Percentiles rank a stretch among this genome's conserved stretches.
phyloP scores from a whole-genome alignment of 202 grass and related monocot species.

The Musa balbisiana region DNA sequence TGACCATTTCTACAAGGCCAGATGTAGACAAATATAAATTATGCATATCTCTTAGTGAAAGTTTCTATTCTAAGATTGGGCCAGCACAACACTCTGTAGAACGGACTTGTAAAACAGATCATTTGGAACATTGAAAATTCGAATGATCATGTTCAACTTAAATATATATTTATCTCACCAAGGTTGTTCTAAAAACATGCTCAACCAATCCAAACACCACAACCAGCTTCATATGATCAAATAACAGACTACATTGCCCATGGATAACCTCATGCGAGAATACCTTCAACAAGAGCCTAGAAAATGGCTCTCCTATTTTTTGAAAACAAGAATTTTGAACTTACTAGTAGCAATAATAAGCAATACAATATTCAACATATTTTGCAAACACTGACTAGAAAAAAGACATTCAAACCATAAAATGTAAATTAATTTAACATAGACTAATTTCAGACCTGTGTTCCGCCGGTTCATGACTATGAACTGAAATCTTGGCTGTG shows the following conservation, averaged over 20 bases:
- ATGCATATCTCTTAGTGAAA: too few relatives aligned
- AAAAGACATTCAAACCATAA: too few relatives aligned
- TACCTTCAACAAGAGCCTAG: not conserved
- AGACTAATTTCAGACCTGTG: constrained; percentile 4
- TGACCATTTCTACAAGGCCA: too few relatives aligned
- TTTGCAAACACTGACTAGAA: not conserved
- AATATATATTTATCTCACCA: not conserved
- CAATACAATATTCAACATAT: not conserved
- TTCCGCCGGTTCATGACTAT: constrained; percentile 26
- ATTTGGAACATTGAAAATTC: not conserved
- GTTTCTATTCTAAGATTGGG: too few relatives aligned
- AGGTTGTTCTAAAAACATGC: not conserved
- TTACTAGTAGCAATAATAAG: not conserved
- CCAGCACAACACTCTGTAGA: too few relatives aligned
- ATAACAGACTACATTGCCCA: not conserved
- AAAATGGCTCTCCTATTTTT: not conserved
- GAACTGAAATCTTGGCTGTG: constrained; percentile 27
- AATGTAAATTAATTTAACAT: not conserved
- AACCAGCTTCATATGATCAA: not conserved
- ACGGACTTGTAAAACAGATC: not conserved
- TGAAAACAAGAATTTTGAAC: not conserved
- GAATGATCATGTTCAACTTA: not conserved
- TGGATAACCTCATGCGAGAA: not conserved
- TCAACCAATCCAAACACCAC: too few relatives aligned
- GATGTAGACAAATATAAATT: too few relatives aligned